A percentile compares a stretch with the other conserved stretches of the same genome.
These are phyloP conservation scores for Trichoderma gracile DNA, from an alignment of 2,329 filamentous ascomycete species.

Conservation along the genomic window DNA sequence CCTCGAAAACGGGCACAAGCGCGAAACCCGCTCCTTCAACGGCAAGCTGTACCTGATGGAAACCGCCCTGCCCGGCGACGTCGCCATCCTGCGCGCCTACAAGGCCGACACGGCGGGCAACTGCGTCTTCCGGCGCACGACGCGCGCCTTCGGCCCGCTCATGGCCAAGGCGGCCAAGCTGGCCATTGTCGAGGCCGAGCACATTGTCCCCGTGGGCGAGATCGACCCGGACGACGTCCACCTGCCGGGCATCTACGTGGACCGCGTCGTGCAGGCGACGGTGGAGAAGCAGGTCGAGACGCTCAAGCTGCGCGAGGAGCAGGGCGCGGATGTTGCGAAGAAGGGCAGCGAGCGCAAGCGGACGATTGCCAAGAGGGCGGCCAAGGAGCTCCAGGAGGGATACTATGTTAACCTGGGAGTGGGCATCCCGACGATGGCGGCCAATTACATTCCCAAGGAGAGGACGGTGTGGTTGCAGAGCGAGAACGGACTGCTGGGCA, in stretches of 20 bases:
- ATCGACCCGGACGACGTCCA: constrained; percentile 75
- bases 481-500: constrained; percentile 82
- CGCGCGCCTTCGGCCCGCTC: constrained; percentile 71
- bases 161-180: constrained; percentile 80
- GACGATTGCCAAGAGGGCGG: constrained; percentile 73
- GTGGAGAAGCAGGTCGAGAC: constrained; percentile 72
- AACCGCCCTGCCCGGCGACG: constrained; percentile 71
- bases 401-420: constrained; percentile 81
- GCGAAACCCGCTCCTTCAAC: constrained; percentile 72
- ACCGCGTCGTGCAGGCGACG: constrained; percentile 75
- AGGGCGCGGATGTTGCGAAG: constrained; percentile 35
- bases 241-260: constrained; percentile 79
- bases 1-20: constrained; percentile 62
- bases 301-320: constrained; percentile 57
- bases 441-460: constrained; percentile 68
- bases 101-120: constrained; percentile 77
- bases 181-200: constrained; percentile 81
- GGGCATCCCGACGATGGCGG: constrained; percentile 83
- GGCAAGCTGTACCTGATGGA: constrained; percentile 77
- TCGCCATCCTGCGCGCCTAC: constrained; percentile 74
- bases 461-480: constrained; percentile 80
- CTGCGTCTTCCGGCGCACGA: constrained; percentile 77
- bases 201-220: constrained; percentile 74
- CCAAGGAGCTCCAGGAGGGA: constrained; percentile 77
- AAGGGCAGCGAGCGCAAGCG: constrained; percentile 57